Evolutionary conservation across 768 basidiomycete genomes (phyloP).

Genomic region (Pisolithus sp.): DNA sequence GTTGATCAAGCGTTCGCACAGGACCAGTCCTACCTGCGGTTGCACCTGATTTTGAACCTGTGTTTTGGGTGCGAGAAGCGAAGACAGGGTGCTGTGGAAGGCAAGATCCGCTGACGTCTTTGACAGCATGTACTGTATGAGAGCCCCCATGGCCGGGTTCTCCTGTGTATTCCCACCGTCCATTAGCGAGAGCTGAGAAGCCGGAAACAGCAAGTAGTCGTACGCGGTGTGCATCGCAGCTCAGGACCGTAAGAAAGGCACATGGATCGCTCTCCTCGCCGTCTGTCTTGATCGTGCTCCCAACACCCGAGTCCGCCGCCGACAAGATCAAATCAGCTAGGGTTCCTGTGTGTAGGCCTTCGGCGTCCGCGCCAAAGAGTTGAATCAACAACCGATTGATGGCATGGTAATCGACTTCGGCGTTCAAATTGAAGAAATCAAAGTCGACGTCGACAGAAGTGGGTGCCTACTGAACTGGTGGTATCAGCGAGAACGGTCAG

Average conservation of each 20-base stretch:
- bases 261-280: constrained; percentile 60
- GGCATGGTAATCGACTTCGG: constrained; percentile 78
- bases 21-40: constrained; percentile 70
- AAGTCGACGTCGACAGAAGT: constrained; percentile 40
- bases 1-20: constrained; percentile 87
- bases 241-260: constrained; percentile 78
- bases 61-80: constrained; percentile 41
- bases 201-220: constrained; percentile 8
- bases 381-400: constrained; percentile 68
- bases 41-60: constrained; percentile 12
- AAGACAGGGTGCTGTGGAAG: constrained; percentile 49
- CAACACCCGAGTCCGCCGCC: constrained; percentile 72
- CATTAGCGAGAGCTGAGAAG: neutral
- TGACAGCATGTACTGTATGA: constrained; percentile 63
- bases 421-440: constrained; percentile 88
- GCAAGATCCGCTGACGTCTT: constrained; percentile 45
- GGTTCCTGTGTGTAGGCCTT: constrained; percentile 60
- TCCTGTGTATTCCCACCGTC: constrained; percentile 37
- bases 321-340: constrained; percentile 75
- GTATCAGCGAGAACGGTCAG: constrained; percentile 1
- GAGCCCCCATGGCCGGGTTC: constrained; percentile 61
- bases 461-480: constrained; percentile 13
- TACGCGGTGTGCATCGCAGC: constrained; percentile 66
- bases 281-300: constrained; percentile 90
- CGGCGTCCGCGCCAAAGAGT: constrained; percentile 69